These are phyloP conservation scores for Thelonectria rubi DNA, from an alignment of 2,329 filamentous ascomycete species.

Conservation along the genomic window DNA sequence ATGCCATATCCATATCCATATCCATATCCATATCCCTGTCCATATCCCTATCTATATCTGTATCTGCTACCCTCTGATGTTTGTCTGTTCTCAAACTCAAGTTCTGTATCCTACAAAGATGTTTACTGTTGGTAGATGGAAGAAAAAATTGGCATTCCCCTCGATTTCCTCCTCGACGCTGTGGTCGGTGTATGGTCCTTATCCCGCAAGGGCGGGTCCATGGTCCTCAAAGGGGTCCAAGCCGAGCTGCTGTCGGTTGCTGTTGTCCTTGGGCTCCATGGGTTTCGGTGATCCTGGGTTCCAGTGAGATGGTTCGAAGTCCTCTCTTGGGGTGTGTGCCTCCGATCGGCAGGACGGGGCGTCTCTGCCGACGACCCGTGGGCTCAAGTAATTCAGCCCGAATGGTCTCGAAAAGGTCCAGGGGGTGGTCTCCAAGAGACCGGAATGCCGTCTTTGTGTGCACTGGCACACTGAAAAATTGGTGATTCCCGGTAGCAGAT, in stretches of 20 bases:
- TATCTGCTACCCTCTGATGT: conserved; percentile 41
- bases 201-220: conserved; percentile 22
- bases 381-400: conserved; percentile 30
- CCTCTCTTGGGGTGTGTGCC: conserved; percentile 27
- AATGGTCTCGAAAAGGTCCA: conserved; percentile 35
- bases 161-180: conserved; percentile 30
- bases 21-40: conserved; percentile 24
- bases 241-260: conserved; percentile 19
- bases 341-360: conserved; percentile 29
- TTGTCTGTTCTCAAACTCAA: conserved; percentile 30
- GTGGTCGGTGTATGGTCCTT: conserved; percentile 25
- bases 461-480: conserved; percentile 38
- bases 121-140: conserved; percentile 30
- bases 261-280: conserved; percentile 32
- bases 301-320: conserved; percentile 31
- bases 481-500: conserved; percentile 40
- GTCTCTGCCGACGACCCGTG: conserved; percentile 34
- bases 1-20: conserved; percentile 28
- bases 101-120: conserved; percentile 35
- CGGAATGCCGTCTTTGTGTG: conserved; percentile 27
- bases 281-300: conserved; percentile 31
- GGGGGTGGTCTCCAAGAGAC: conserved; percentile 39
- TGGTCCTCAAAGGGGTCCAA: conserved; percentile 29
- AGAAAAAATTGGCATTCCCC: conserved; percentile 19
- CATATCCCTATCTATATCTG: conserved; percentile 34